A percentile compares a stretch with the other conserved stretches of the same genome.
These are phyloP conservation scores for Teratosphaeria zuluensis DNA, from an alignment of 2,329 filamentous ascomycete species.

Conservation along the genomic window DNA sequence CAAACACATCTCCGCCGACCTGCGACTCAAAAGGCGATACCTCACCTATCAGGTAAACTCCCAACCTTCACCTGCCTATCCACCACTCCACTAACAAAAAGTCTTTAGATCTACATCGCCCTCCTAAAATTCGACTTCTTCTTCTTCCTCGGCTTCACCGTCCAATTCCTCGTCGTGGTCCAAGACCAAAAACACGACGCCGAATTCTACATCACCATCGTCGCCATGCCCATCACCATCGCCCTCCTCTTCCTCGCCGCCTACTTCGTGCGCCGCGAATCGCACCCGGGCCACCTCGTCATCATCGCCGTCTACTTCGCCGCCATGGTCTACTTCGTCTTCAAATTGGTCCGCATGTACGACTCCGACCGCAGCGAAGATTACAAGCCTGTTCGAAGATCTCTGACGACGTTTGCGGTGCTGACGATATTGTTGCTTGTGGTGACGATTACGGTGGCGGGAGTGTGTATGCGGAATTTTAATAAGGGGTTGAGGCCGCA, in stretches of 20 bases:
- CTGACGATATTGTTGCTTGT: constrained; percentile 85
- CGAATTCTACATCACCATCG: constrained; percentile 80
- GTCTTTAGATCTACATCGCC: constrained; percentile 82
- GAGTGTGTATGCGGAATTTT: constrained; percentile 85
- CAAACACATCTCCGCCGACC: constrained; percentile 95
- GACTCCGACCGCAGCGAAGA: constrained; percentile 41
- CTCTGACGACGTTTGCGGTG: constrained; percentile 85
- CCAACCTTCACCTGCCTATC: neutral
- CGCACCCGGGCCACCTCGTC: constrained; percentile 62
- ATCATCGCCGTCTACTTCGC: constrained; percentile 80
- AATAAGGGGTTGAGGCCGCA: constrained; percentile 81
- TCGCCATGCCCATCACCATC: constrained; percentile 85
- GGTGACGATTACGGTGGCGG: constrained; percentile 76
- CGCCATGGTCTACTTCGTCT: constrained; percentile 88
- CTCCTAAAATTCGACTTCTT: constrained; percentile 99
- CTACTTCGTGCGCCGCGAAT: constrained; percentile 76
- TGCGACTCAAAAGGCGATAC: constrained; percentile 93
- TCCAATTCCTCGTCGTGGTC: constrained; percentile 94
- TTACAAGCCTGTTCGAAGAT: constrained; percentile 73
- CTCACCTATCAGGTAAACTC: constrained; percentile 78
- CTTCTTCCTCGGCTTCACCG: constrained; percentile 98
- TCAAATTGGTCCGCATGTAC: constrained; percentile 97
- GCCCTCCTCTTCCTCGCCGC: constrained; percentile 76
- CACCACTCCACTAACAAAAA: neutral
- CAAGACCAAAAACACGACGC: constrained; percentile 52